Evolutionary conservation across 192 early-diverging fungal genomes (phyloP).

Genomic region (Backusella psychrophila): DNA sequence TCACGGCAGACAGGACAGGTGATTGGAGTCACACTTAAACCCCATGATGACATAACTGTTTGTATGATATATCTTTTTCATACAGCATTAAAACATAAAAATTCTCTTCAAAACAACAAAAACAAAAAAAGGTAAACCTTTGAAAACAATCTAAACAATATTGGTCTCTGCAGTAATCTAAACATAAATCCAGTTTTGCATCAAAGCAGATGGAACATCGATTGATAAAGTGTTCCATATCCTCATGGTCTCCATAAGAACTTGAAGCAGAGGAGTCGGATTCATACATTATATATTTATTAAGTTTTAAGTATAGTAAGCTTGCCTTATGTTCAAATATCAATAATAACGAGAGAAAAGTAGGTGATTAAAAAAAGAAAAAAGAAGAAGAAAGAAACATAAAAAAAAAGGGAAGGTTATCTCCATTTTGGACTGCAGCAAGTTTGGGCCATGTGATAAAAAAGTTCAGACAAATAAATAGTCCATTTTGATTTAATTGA

Average conservation of each 20-base stretch:
- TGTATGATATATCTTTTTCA: conserved; percentile 47
- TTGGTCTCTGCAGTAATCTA: conserved; percentile 55
- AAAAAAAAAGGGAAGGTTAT: background rate
- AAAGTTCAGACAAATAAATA: background rate
- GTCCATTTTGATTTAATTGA: background rate
- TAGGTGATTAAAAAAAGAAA: background rate
- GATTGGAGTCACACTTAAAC: conserved; percentile 53
- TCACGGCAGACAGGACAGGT: conserved; percentile 58
- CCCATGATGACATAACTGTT: conserved; percentile 58
- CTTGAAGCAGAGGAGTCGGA: conserved; percentile 3
- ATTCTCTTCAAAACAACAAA: conserved; percentile 2
- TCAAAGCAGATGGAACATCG: conserved; percentile 62
- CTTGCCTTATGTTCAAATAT: background rate
- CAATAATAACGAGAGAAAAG: background rate
- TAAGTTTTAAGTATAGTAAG: background rate
- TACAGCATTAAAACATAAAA: background rate
- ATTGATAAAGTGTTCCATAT: conserved; percentile 54
- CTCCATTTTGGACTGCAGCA: background rate
- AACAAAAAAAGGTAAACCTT: background rate
- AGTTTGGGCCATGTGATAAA: conserved; percentile 3
- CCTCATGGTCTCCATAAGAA: conserved; percentile 23
- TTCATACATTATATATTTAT: conserved; percentile 1
- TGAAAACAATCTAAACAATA: conserved; percentile 50
- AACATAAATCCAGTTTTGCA: conserved; percentile 51
- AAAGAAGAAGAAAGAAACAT: background rate